phyloP scores from a whole-genome alignment of 352 stramenopile genomes.

The Stramenopiles sp. region DNA sequence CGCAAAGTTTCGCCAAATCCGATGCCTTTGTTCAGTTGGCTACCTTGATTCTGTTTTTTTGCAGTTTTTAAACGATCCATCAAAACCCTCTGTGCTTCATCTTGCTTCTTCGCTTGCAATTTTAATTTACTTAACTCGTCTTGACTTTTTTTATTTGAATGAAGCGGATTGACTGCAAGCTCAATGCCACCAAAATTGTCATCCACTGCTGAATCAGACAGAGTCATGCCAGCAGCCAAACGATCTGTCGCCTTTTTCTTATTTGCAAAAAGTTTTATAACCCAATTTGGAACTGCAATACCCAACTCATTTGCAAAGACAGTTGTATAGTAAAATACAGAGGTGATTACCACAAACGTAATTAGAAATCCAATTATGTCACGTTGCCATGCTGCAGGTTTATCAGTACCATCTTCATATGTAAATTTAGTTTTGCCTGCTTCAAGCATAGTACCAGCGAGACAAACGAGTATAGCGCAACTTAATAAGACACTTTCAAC shows the following conservation, averaged over 20 bases:
- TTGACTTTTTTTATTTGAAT: not conserved
- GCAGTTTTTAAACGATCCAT: not conserved
- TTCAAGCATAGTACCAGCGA: slow-evolving; percentile 17
- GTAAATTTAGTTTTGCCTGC: slow-evolving; percentile 4
- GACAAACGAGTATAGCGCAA: slow-evolving; percentile 32
- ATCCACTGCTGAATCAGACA: not conserved
- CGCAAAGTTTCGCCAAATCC: not conserved
- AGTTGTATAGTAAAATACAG: slow-evolving; percentile 4
- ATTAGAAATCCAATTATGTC: slow-evolving; percentile 7
- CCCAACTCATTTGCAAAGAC: slow-evolving; percentile 6
- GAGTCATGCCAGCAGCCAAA: not conserved
- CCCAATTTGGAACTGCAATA: not conserved
- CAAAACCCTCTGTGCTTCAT: not conserved
- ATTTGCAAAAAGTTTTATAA: not conserved
- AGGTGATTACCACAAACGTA: not conserved
- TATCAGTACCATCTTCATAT: slow-evolving; percentile 11
- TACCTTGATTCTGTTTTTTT: not conserved
- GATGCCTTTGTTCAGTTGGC: no score
- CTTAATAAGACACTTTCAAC: slow-evolving; percentile 44
- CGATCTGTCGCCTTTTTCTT: not conserved
- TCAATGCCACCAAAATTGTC: not conserved
- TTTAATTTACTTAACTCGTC: not conserved
- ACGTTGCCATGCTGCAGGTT: not conserved
- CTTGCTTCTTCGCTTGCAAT: not conserved
- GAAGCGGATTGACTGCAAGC: not conserved